These are phyloP conservation scores for Vanrija sp. DNA, from an alignment of 1,284 basidiomycete genomes.

Conservation along the genomic window DNA sequence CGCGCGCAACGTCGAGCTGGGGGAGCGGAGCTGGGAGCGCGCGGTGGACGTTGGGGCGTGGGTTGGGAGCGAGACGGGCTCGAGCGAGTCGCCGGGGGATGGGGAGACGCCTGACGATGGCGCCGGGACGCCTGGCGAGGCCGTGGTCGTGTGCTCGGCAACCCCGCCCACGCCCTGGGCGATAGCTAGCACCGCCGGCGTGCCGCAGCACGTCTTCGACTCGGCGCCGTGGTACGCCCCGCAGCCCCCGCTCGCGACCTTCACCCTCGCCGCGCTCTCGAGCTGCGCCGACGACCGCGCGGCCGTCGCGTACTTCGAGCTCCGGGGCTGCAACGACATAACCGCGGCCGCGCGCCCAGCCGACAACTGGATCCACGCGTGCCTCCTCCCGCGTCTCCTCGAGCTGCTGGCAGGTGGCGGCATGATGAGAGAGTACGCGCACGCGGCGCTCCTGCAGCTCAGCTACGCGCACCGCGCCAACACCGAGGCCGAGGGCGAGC, in stretches of 20 bases:
- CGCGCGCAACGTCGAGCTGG: constrained; percentile 4
- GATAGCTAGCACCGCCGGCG: too few relatives aligned
- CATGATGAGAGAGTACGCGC: constrained; percentile 2
- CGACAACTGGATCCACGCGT: constrained; percentile 22
- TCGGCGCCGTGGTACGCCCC: background rate
- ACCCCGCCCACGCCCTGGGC: too few relatives aligned
- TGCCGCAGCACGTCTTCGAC: too few relatives aligned
- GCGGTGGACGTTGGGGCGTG: constrained; percentile 13
- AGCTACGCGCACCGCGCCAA: constrained; percentile 20
- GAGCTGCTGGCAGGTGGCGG: background rate
- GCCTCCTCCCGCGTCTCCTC: constrained; percentile 18
- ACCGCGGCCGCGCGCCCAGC: constrained; percentile 7
- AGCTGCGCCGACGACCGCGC: constrained; percentile 1
- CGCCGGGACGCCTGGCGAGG: too few relatives aligned
- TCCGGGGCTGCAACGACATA: constrained; percentile 20
- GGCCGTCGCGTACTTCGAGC: constrained; percentile 20
- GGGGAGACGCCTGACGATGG: too few relatives aligned
- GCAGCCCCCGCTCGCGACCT: background rate
- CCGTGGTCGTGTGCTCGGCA: too few relatives aligned
- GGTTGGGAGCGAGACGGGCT: background rate
- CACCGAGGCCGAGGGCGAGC: constrained; percentile 15
- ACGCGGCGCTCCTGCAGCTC: constrained; percentile 14
- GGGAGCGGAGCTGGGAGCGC: constrained; percentile 8
- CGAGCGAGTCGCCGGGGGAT: too few relatives aligned
- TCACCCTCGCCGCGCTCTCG: constrained; percentile 10